These are phyloP conservation scores for Nemania diffusa DNA, from an alignment of 2,329 filamentous ascomycete genomes.

Conservation along the genomic window DNA sequence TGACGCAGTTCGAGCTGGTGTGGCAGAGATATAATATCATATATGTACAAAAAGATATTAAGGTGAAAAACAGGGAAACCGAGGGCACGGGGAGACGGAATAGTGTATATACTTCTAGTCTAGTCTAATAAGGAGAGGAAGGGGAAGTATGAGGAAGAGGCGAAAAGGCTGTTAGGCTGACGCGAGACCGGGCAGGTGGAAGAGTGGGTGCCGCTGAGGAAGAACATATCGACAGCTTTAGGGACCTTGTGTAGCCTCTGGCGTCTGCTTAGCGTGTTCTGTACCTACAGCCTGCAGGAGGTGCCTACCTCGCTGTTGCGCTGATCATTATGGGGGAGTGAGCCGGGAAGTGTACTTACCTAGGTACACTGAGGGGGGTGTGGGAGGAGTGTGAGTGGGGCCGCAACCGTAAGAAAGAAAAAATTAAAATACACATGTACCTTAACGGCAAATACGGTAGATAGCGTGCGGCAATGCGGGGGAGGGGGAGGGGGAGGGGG, in stretches of 20 bases:
- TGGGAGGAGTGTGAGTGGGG: no score
- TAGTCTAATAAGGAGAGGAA: slow-evolving; percentile 16
- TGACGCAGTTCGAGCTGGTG: slow-evolving; percentile 22
- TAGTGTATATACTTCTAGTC: neutral
- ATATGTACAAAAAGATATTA: neutral
- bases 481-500: neutral
- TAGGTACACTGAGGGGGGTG: no score
- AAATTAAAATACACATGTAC: neutral
- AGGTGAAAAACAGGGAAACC: slow-evolving; percentile 15
- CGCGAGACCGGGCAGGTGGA: slow-evolving; percentile 30
- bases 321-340: no score
- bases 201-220: slow-evolving; percentile 4
- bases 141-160: slow-evolving; percentile 16
- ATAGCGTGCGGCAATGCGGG: slow-evolving; percentile 9
- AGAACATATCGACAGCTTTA: slow-evolving; percentile 5
- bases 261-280: neutral
- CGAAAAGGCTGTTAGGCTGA: slow-evolving; percentile 34
- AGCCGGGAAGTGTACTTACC: no score
- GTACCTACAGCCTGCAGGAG: no score
- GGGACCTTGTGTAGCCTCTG: neutral
- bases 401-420: no score
- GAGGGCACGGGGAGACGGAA: neutral
- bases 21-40: slow-evolving; percentile 11
- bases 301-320: no score
- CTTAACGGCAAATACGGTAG: neutral